Evolutionary conservation across 208 protist genomes (phyloP), one percentile per base, ranked within the genome.

Genomic region (Naegleria fowleri): DNA sequence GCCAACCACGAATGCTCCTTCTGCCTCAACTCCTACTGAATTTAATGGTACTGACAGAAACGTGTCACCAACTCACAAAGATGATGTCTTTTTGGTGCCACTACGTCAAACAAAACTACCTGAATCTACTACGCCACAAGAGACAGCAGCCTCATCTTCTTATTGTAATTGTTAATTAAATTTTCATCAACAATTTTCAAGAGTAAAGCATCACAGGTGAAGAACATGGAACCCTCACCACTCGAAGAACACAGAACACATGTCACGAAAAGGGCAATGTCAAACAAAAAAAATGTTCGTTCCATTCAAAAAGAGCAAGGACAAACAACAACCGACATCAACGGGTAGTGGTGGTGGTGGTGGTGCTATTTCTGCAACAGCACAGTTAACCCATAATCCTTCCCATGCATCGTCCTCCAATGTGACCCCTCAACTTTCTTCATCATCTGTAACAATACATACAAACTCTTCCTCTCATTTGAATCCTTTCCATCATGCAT

Each of bases 81-180:
- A 36, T 39, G 83, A 86, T 79, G 67, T 79, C 25, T 79, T 79
- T 79, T 79, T 79, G 67, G 67, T 79, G 19, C 67, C 67, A 36
- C 29, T 79, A 4, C 55, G 55, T 67, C 16, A 79, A 79, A 29
- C 67, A 6, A 79, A 79, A 79, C 25, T 36, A 15, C 16, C 67
- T 36, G 55, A 67, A 29, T 67, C 55, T 0, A 79, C 67, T 36
- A 11, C 7, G 36, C 25, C 19, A 7, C 25, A 19, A 25, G n/a
- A 19, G 6, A 36, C 16, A 36, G 67, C 19, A 36, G 25, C 19
- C 19, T n/a, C 67, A 25, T 11, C 67, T 79, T 79, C 67, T 33
- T 79, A 79, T 79, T 79, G 67, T 79, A 25, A 79, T 36, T 79
- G 67, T 79, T 79, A 79, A 79, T 0, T 33, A 36, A 36, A n/a